Percentiles rank a stretch among this genome's conserved stretches.
Conservation (phyloP, 2,329 filamentous ascomycete genomes). For the Metarhizium album region DNA sequence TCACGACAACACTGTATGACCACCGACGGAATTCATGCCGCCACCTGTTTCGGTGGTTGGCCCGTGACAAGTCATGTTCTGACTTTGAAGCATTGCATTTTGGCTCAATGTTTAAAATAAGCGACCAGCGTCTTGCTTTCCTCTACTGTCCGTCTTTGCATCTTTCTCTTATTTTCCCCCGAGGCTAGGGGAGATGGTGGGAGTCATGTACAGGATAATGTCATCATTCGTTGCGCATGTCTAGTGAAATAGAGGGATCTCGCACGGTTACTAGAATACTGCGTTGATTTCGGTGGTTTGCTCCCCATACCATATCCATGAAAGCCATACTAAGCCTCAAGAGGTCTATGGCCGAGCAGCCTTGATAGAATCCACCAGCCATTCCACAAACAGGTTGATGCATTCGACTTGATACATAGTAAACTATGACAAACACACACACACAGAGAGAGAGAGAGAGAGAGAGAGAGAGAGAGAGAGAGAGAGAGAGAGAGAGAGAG, state of each 20-base stretch:
- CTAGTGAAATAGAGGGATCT: not conserved
- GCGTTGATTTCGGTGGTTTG: not conserved
- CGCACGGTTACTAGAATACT: not conserved
- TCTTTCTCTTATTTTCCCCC: not conserved
- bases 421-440: not conserved
- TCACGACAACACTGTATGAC: constrained; percentile 73
- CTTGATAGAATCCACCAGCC: not conserved
- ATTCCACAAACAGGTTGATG: not conserved
- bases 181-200: too few relatives aligned
- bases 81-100: constrained; percentile 4
- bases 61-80: not conserved
- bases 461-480: too few relatives aligned
- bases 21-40: not conserved
- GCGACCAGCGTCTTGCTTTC: not conserved
- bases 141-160: not conserved
- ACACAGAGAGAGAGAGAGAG: too few relatives aligned
- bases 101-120: not conserved
- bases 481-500: too few relatives aligned
- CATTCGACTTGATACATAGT: not conserved
- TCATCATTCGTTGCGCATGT: not conserved
- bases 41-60: not conserved
- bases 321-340: not conserved
- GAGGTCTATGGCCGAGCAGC: not conserved
- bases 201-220: not conserved
- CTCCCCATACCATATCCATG: not conserved